Base-by-base conservation (phyloP, 352 stramenopile species). In the Pythium dissotocum region DNA sequence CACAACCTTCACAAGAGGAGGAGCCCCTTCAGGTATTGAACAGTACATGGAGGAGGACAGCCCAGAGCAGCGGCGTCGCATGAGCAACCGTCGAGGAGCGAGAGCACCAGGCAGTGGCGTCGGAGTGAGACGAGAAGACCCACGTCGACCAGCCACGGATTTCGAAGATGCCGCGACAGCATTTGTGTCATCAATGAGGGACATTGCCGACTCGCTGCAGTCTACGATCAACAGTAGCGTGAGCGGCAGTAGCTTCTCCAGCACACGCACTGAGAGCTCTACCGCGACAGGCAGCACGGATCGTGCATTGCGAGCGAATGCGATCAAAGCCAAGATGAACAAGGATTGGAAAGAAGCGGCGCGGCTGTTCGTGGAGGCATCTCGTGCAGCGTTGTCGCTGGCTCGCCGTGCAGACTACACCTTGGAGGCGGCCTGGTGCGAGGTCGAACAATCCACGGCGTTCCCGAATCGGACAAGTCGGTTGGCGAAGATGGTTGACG, bases 281-380 rank as follows among this genome's bases (percentile, higher is more conserved):
- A 71, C 58, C 8, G 61, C 63, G 21, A 70, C 69, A 5, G 75
- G 63, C 1, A 64, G 79, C 16, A 81, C 80, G 32, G 82, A 89
- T 58, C 76, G 78, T 21, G 73, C 82, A 32, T 65, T 93, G 35
- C 73, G 78, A 62, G 80, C 79, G 4, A 87, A 82, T 49, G 85
- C 85, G 6, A 73, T 91, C 49, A 81, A 93, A 54, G 78, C 69
- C 58, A 93, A 90, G 76, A 76, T 93, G 44, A 74, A 72, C n/a
- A 85, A 82, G 44, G 83, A 91, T 40, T 93, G 85, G 85, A 85
- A 81, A 46, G 69, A 84, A 32, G 85, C 85, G 8, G 72, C 78
- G 2, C 61, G 44, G 33, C 67, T 77, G 26, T 93, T 93, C 46
- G 49, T 82, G 4, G 78, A 89, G 18, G 85, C 85, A 0, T 83